Evolutionary conservation across 176 grass and related monocot genomes (phyloP).

Genomic region (Elaeis guineensis): DNA sequence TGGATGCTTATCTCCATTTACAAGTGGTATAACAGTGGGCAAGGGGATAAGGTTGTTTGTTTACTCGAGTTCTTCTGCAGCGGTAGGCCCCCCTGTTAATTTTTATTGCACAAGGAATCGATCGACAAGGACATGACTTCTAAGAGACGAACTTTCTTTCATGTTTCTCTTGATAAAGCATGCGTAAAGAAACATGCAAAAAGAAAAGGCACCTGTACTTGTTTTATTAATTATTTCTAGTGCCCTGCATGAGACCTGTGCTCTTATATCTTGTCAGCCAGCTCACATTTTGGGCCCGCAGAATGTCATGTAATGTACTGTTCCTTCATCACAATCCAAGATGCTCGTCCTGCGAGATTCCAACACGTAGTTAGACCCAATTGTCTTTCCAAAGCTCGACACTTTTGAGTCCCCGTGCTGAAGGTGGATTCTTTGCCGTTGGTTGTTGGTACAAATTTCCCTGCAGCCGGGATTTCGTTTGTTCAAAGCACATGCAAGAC

Average conservation of each 20-base stretch:
- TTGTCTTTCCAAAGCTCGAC: neutral
- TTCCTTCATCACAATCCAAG: no score
- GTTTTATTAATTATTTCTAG: neutral
- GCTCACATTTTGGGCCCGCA: no score
- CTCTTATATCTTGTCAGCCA: neutral
- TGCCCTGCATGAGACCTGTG: neutral
- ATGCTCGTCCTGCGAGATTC: no score
- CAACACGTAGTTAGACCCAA: neutral
- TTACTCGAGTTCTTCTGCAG: no score
- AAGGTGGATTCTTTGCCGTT: neutral
- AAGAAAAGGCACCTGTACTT: neutral
- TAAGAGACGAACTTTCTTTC: neutral
- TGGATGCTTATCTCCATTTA: no score
- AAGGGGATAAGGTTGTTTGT: no score
- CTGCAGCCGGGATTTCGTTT: neutral
- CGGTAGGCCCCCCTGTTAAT: no score
- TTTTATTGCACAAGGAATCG: no score
- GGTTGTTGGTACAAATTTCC: neutral
- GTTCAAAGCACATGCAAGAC: neutral
- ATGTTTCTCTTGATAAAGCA: conserved; percentile 1
- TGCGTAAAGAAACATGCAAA: neutral
- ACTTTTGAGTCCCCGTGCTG: no score
- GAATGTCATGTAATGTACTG: no score
- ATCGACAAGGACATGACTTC: no score
- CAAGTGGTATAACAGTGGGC: no score